Evolutionary conservation across 2,329 filamentous ascomycete genomes (phyloP), one percentile per base, ranked within the genome.

Genomic region (Ascochyta pisi): DNA sequence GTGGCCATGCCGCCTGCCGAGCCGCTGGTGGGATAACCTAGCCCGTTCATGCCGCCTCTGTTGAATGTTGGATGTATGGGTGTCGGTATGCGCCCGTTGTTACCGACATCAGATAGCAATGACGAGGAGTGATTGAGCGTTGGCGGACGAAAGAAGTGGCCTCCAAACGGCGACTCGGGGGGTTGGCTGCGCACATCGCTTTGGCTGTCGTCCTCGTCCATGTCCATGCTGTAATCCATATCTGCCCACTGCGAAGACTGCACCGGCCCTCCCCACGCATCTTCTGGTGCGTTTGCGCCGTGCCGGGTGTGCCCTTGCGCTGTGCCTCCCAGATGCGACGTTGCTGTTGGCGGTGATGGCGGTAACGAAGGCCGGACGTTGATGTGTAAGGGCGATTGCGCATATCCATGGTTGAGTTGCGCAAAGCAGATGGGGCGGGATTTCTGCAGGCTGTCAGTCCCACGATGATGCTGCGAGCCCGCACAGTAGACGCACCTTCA

Each of bases 11-110:
- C 59, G 40, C 68, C 70, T 26, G 69, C 69, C 35, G 70, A 60
- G 43, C 68, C 68, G 46, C 69, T 69, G 24, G 60, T 67, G 4
- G 71, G 65, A 48, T 71, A 71, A 12, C 64, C 63, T 16, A 71
- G 40, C 1, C 72, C 69, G 50, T 54, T 65, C 66, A 68, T 68
- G 43, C 56, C 58, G 10, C 66, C 61, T 44, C 65, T 61, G 50
- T 68, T 68, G 50, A 77, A 78, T 1, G 64, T 73, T 43, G 73
- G 65, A 49, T 76, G 71, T 49, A 78, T 78, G 38, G 76, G 76
- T 22, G 76, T 77, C 2, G 75, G 75, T 50, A 78, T 69, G n/a
- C 76, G 58, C 56, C 70, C 38, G 59, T 66, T 63, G 55, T 55
- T 60, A 61, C 63, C 19, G 39, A 45, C 35, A 4, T 56, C 53